A percentile compares a stretch with the other conserved stretches of the same genome.
phyloP scores from a whole-genome alignment of 306 rosid genomes.

The Dalbergia cochinchinensis region DNA sequence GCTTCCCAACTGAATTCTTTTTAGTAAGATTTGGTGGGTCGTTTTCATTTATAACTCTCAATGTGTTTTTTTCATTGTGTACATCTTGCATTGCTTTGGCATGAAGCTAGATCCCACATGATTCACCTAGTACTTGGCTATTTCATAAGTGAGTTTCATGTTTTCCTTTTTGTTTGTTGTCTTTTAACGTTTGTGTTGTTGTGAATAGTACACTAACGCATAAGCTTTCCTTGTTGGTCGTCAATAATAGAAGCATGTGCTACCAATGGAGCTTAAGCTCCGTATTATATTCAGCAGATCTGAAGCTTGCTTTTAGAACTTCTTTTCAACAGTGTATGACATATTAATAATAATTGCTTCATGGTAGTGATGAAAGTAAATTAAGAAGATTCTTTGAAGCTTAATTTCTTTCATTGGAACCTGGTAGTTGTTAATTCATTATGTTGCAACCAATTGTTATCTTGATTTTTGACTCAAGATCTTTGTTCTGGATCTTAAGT shows the following conservation, averaged over 20 bases:
- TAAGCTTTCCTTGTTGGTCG: constrained; percentile 6
- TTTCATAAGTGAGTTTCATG: constrained; percentile 29
- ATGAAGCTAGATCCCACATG: constrained; percentile 39
- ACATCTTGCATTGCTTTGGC: constrained; percentile 22
- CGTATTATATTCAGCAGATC: constrained; percentile 45
- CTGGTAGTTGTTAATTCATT: constrained; percentile 30
- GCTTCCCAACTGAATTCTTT: constrained; percentile 26
- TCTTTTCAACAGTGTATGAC: neutral
- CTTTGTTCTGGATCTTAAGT: constrained; percentile 36
- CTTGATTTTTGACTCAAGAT: constrained; percentile 14
- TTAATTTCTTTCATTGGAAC: constrained; percentile 13
- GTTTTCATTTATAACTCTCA: constrained; percentile 16
- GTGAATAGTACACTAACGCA: neutral
- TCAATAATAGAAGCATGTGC: neutral
- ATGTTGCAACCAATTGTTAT: constrained; percentile 22
- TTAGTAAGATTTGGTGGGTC: constrained; percentile 32
- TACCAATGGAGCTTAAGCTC: constrained; percentile 30
- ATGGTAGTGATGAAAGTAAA: constrained; percentile 14
- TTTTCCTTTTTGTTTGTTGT: constrained; percentile 3
- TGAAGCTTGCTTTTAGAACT: constrained; percentile 34
- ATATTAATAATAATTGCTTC: constrained; percentile 44
- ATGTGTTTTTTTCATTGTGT: neutral
- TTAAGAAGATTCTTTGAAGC: constrained; percentile 17
- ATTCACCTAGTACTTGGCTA: neutral
- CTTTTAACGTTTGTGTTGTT: constrained; percentile 9